Conservation (phyloP, 208 protist species). For the Ichthyophonus hoferi region DNA sequence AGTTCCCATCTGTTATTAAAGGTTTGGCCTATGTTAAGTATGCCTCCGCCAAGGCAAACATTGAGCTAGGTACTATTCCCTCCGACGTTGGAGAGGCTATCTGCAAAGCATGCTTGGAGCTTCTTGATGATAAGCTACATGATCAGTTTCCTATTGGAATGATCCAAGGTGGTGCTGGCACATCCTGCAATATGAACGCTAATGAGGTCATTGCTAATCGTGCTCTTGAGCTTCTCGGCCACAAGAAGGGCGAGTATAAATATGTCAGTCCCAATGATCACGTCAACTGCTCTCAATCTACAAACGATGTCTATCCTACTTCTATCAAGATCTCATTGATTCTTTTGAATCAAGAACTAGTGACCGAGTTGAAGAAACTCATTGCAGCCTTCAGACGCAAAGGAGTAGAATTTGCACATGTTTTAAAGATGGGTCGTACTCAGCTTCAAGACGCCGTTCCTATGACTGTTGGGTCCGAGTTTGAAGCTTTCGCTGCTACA, state of each 20-base stretch:
- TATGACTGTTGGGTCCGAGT: constrained; percentile 69
- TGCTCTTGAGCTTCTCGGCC: constrained; percentile 70
- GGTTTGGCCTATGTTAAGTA: constrained; percentile 58
- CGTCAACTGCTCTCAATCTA: constrained; percentile 78
- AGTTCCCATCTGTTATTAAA: constrained; percentile 22
- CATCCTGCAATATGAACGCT: constrained; percentile 58
- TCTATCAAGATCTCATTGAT: constrained; percentile 67
- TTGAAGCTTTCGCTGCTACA: constrained; percentile 66
- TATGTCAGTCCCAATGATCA: constrained; percentile 81
- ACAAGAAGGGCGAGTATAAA: constrained; percentile 66
- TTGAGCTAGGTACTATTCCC: constrained; percentile 43
- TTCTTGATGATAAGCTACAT: constrained; percentile 49
- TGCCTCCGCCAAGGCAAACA: constrained; percentile 54
- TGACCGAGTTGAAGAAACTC: constrained; percentile 60
- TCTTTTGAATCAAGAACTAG: constrained; percentile 52
- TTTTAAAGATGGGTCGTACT: constrained; percentile 83
- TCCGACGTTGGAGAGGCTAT: constrained; percentile 48
- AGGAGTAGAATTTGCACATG: constrained; percentile 61
- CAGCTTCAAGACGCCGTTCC: constrained; percentile 79
- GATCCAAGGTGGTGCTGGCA: constrained; percentile 59
- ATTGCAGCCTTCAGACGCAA: constrained; percentile 55
- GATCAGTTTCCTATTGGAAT: constrained; percentile 54
- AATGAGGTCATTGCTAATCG: constrained; percentile 70
- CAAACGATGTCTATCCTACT: constrained; percentile 76
- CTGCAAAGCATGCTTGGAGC: constrained; percentile 42